Conservation (phyloP, 805 yeast genomes). For the Candida stauntonica region DNA sequence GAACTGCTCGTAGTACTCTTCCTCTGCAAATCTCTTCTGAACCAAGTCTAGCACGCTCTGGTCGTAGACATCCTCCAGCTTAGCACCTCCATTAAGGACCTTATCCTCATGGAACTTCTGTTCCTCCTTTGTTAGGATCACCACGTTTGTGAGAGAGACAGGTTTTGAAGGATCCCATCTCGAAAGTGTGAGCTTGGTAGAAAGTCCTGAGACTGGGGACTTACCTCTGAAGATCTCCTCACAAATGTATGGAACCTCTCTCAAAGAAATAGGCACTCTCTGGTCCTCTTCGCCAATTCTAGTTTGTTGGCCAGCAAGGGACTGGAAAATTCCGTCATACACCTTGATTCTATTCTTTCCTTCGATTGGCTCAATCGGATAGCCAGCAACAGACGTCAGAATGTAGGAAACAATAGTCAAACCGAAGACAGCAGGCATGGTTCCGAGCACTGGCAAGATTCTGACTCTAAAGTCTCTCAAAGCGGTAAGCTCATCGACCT, state of each 20-base stretch:
- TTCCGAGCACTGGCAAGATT: slow-evolving; percentile 91
- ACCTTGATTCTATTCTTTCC: slow-evolving; percentile 84
- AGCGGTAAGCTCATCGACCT: slow-evolving; percentile 83
- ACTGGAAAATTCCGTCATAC: slow-evolving; percentile 78
- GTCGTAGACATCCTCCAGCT: slow-evolving; percentile 58
- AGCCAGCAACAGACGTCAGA: slow-evolving; percentile 75
- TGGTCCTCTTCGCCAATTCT: slow-evolving; percentile 71
- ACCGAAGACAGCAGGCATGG: slow-evolving; percentile 97
- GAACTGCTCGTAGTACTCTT: slow-evolving; percentile 63
- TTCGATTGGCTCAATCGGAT: slow-evolving; percentile 86
- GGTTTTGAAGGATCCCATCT: slow-evolving; percentile 77
- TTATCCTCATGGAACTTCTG: slow-evolving; percentile 73
- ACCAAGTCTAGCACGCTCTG: slow-evolving; percentile 53
- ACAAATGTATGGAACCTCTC: slow-evolving; percentile 74
- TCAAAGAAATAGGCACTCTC: slow-evolving; percentile 65
- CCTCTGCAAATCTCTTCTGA: slow-evolving; percentile 66
- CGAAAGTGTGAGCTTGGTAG: slow-evolving; percentile 74
- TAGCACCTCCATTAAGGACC: slow-evolving; percentile 66
- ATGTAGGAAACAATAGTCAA: slow-evolving; percentile 82
- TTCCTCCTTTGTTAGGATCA: slow-evolving; percentile 85
- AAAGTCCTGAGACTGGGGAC: slow-evolving; percentile 78
- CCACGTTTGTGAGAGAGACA: slow-evolving; percentile 70
- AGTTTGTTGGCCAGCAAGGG: slow-evolving; percentile 82
- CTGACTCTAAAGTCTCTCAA: slow-evolving; percentile 88
- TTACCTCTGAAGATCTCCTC: slow-evolving; percentile 94